Conservation (phyloP, 129 eudicot species). For the Smallanthus sonchifolius region DNA sequence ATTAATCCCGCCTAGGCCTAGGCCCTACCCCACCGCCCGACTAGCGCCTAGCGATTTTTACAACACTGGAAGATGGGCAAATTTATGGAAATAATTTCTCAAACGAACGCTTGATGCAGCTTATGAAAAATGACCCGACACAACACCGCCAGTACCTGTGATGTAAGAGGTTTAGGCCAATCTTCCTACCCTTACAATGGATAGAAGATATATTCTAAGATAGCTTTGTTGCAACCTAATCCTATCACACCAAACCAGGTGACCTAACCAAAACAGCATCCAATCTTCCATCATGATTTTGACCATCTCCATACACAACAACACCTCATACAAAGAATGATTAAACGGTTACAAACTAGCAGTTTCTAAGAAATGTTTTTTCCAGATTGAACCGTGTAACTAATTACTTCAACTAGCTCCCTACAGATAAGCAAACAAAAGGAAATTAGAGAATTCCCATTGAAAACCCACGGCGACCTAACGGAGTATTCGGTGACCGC, state of each 20-base stretch:
- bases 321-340: neutral
- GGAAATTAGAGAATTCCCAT: neutral
- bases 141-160: neutral
- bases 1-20: no score
- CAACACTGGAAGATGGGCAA: constrained; percentile 12
- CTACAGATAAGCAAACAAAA: neutral
- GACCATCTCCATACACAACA: constrained; percentile 1
- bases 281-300: neutral
- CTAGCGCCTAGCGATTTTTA: no score
- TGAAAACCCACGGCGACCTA: no score
- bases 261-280: constrained; percentile 12
- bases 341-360: neutral
- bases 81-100: neutral
- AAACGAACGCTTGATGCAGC: neutral
- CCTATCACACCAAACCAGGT: constrained; percentile 1
- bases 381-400: neutral
- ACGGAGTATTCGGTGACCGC: no score
- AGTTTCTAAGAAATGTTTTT: no score
- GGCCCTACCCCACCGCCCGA: no score
- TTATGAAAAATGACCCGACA: neutral
- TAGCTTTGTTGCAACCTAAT: constrained; percentile 3
- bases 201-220: neutral
- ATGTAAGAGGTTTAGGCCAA: neutral
- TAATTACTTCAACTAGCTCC: neutral
- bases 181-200: neutral